Evolutionary conservation across 1,139 yeast genomes (phyloP).

Genomic region (Arxiozyma slooffiae): DNA sequence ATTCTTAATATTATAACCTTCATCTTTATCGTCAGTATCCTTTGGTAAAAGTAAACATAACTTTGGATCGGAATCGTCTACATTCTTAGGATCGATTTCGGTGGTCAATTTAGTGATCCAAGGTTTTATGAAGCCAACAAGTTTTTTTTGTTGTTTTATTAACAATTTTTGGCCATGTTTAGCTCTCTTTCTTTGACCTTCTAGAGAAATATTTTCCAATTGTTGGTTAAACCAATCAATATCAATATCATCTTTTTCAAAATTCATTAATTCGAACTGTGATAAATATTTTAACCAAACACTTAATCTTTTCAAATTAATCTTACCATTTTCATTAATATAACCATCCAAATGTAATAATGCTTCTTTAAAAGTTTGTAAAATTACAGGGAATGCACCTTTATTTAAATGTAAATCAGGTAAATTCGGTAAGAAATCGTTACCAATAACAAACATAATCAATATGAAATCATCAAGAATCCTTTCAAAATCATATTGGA

Average conservation of each 20-base stretch:
- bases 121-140: constrained; percentile 47
- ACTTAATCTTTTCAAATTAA: constrained; percentile 62
- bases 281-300: constrained; percentile 64
- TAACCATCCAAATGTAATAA: constrained; percentile 72
- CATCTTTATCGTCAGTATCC: constrained; percentile 12
- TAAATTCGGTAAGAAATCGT: constrained; percentile 95
- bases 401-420: constrained; percentile 90
- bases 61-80: constrained; percentile 39
- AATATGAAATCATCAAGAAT: constrained; percentile 87
- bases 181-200: constrained; percentile 60
- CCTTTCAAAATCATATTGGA: constrained; percentile 79
- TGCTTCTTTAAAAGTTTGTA: constrained; percentile 79
- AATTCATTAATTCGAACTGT: constrained; percentile 68
- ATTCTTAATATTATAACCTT: constrained; percentile 38
- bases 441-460: constrained; percentile 90
- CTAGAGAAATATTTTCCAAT: constrained; percentile 65
- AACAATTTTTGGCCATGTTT: constrained; percentile 57
- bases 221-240: constrained; percentile 86
- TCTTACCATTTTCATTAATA: constrained; percentile 71
- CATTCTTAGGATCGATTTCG: constrained; percentile 23
- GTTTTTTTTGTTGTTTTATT: constrained; percentile 61
- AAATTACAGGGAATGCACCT: constrained; percentile 87
- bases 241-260: constrained; percentile 70
- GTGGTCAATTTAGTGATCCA: constrained; percentile 49
- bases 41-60: constrained; percentile 30